phyloP scores from a whole-genome alignment of 164 flowering plant genomes.

The Akebia trifoliata region DNA sequence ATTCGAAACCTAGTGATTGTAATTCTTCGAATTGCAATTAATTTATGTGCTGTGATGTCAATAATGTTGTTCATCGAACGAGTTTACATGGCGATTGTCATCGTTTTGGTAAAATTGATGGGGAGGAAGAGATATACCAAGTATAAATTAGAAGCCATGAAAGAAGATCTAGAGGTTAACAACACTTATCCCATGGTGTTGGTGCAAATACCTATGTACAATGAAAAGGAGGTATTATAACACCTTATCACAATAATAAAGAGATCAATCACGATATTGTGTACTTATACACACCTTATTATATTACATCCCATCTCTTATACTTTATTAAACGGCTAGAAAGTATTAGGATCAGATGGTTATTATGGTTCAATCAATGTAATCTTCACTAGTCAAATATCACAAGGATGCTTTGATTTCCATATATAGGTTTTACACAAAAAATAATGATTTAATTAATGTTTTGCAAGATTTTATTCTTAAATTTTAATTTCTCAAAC shows the following conservation, averaged over 20 bases:
- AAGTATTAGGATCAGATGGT: too few species aligned
- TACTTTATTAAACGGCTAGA: too few species aligned
- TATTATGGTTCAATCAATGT: neutral
- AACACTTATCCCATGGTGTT: constrained; percentile 47
- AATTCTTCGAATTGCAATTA: constrained; percentile 26
- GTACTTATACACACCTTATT: too few species aligned
- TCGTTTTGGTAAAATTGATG: constrained; percentile 33
- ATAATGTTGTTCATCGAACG: constrained; percentile 58
- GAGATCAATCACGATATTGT: too few species aligned
- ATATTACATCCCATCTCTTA: too few species aligned
- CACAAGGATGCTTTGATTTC: too few species aligned
- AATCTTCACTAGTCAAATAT: too few species aligned
- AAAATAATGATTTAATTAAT: too few species aligned
- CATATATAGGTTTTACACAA: too few species aligned
- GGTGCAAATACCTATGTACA: constrained; percentile 70
- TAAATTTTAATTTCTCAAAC: neutral
- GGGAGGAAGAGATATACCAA: constrained; percentile 42
- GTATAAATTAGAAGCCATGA: constrained; percentile 38
- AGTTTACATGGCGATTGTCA: constrained; percentile 55
- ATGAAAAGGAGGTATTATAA: constrained; percentile 58
- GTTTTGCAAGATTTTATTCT: neutral
- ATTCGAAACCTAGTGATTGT: constrained; percentile 34
- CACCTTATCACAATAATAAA: neutral
- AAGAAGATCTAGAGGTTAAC: constrained; percentile 40
- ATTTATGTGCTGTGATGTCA: constrained; percentile 52